Evolutionary conservation across 257 asterid species (phyloP), one percentile per base, ranked within the genome.

Genomic region (Ehretia macrophylla): DNA sequence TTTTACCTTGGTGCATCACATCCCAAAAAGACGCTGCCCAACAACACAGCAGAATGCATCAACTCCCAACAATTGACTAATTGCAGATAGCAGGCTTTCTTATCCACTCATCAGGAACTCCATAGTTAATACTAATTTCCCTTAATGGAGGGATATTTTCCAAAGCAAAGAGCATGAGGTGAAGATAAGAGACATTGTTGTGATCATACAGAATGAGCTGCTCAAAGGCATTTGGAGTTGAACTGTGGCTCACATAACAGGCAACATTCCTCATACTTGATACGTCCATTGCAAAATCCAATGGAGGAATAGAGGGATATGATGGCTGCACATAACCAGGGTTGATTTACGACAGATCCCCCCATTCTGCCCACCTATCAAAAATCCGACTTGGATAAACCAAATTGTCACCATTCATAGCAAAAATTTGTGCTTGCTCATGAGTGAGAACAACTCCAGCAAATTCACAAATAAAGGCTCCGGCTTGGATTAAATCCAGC

Each of bases 101-200:
- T 16, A 68, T 68, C 59, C 60, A 75, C 46, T 87, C 96, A 71
- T 85, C 93, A 20, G 80, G 84, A 46, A 87, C 82, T 18, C 96
- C 97, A 75, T 90, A 90, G 73, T 90, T 95, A 54, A 90, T 70
- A 60, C 88, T 79, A 50, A 90, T 80, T 77, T 85, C 96, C 75
- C 86, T 73, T 77, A 87, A 37, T 19, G 98, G 98, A 64, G 98
- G 94, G 42, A 90, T 85, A 70, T 85, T 85, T 79, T 90, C 98
- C 80, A 77, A 68, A 10, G 98, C 89, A 76, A 90, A 87, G 45
- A 90, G 75, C 96, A 90, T 90, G 18, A 87, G 74, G 68, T 68
- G 96, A 11, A 95, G 98, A 53, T 87, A 90, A 21, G 86, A 82
- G 14, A 80, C 63, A 53, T 70, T 81, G 53, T 80, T 82, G 71